phyloP scores from a whole-genome alignment of 805 yeast species.

The Maudiozyma serrabonitensis region DNA sequence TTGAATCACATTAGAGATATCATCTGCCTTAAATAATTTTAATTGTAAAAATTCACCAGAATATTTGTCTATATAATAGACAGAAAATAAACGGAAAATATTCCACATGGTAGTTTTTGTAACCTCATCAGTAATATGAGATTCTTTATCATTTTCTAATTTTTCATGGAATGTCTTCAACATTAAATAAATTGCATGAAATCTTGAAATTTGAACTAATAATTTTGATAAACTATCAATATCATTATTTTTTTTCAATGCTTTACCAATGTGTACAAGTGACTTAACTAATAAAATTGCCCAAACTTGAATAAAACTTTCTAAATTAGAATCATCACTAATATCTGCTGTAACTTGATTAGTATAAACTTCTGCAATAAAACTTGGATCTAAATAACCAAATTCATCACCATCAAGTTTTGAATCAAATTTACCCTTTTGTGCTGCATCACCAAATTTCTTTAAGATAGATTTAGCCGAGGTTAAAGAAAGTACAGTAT shows the following conservation, averaged over 20 bases:
- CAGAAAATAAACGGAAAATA: constrained; percentile 54
- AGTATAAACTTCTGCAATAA: constrained; percentile 18
- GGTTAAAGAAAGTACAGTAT: constrained; percentile 73
- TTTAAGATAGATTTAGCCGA: constrained; percentile 63
- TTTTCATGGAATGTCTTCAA: constrained; percentile 25
- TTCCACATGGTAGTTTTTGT: constrained; percentile 42
- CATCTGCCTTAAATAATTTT: constrained; percentile 43
- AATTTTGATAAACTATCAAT: constrained; percentile 32
- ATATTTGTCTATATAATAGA: constrained; percentile 58
- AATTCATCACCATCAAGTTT: constrained; percentile 25
- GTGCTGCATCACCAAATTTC: constrained; percentile 31
- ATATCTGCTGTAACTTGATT: constrained; percentile 18
- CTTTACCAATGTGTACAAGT: constrained; percentile 20
- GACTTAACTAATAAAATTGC: constrained; percentile 22
- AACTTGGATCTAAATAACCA: constrained; percentile 22
- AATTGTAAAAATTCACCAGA: constrained; percentile 64
- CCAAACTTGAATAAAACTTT: constrained; percentile 29
- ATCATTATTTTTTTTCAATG: constrained; percentile 20
- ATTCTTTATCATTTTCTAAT: constrained; percentile 9
- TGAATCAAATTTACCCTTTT: constrained; percentile 29
- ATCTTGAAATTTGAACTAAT: constrained; percentile 32
- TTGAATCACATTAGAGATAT: constrained; percentile 35
- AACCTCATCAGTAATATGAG: constrained; percentile 21
- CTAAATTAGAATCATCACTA: constrained; percentile 25
- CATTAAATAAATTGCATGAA: constrained; percentile 33